Evolutionary conservation across 805 yeast species (phyloP), one percentile per base, ranked within the genome.

Genomic region (Sugiyamaella smithiae): DNA sequence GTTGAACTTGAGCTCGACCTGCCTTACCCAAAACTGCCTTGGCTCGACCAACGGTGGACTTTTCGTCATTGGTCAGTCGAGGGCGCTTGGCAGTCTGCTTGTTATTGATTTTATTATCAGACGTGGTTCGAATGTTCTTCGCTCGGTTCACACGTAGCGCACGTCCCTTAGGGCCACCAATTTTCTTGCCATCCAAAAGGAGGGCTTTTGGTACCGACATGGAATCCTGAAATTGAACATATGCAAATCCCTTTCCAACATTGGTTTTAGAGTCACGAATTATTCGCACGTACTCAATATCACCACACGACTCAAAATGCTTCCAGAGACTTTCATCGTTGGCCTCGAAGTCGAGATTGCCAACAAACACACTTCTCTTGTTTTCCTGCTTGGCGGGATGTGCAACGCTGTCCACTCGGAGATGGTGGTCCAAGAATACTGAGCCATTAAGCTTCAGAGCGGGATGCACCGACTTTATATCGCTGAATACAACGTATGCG

Each of bases 241-340:
- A 87, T 4, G 96, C 99, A 70, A 93, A 90, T 4, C 99, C 99
- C 70, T 93, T 93, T 55, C 99, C 99, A 51, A 91, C 74, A 60
- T 93, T 91, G 19, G 97, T 91, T 70, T 88, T 88, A 14, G 95
- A 70, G 65, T 93, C 99, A 64, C 99, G 81, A 28, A 93, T 78
- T 41, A 93, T 77, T 66, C 99, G 80, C 26, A 93, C 97, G 54
- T 85, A 84, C 65, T 89, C 96, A 47, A 93, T 85, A 23, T 78
- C 82, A 23, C 87, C 88, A 54, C 82, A 73, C 1, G 60, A 66
- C 52, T 72, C 74, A 70, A 93, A 93, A 65, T 84, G 88, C 46
- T 73, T 76, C 95, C 96, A 93, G 29, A 93, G 72, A 28, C 81
- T 75, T 65, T 93, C 99, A 67, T 93, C 99, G 51, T 78, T 78